Evolutionary conservation across 306 rosid species (phyloP).

Genomic region (Glycine tomentella): DNA sequence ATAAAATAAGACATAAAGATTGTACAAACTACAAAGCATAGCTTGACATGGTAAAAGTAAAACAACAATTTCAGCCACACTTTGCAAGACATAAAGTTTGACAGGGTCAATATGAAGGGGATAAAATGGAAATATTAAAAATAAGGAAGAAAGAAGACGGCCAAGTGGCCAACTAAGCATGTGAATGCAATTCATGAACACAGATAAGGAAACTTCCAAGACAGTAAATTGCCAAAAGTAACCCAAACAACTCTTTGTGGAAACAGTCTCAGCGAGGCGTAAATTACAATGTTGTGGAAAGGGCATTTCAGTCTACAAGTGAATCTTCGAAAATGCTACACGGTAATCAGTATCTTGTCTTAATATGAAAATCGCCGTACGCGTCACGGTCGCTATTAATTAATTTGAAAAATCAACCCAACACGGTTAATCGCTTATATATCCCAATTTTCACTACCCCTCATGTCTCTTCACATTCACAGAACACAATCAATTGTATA

Average conservation of each 20-base stretch:
- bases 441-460: constrained; percentile 7
- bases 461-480: background rate
- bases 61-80: background rate
- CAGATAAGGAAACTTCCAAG: constrained; percentile 34
- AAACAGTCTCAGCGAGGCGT: too few relatives aligned
- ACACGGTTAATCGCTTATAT: constrained; percentile 43
- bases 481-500: too few relatives aligned
- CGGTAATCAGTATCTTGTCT: too few relatives aligned
- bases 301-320: constrained; percentile 35
- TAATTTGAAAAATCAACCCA: constrained; percentile 18
- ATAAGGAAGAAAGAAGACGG: constrained; percentile 9
- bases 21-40: background rate
- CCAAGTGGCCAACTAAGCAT: background rate
- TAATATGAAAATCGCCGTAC: background rate
- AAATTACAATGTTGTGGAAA: background rate
- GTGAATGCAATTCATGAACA: constrained; percentile 1
- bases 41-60: background rate
- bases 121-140: background rate
- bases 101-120: constrained; percentile 1
- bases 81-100: background rate
- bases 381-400: constrained; percentile 7
- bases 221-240: constrained; percentile 29
- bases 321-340: background rate
- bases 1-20: background rate
- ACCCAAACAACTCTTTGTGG: background rate